Percentiles rank a stretch among this genome's conserved stretches.
Evolutionary conservation across 768 basidiomycete genomes (phyloP).

Genomic region (Pulveroboletus sp.): DNA sequence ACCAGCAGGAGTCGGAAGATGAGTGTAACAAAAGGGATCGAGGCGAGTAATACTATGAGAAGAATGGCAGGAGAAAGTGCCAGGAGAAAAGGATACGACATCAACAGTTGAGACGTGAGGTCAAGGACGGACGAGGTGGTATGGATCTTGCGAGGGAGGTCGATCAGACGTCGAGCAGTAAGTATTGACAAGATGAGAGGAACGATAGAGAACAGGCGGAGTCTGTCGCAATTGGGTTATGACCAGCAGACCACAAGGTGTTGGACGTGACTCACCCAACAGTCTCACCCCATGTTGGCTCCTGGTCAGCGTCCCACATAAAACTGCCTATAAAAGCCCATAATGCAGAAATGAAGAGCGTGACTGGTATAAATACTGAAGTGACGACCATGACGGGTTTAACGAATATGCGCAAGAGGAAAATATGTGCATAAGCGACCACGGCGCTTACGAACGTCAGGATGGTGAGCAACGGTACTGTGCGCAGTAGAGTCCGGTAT

Average conservation of each 20-base stretch:
- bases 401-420: slow-evolving; percentile 75
- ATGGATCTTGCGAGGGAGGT: slow-evolving; percentile 70
- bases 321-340: slow-evolving; percentile 85
- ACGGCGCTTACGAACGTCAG: slow-evolving; percentile 67
- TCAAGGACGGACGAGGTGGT: slow-evolving; percentile 53
- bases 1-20: slow-evolving; percentile 74
- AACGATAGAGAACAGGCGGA: slow-evolving; percentile 69
- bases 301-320: slow-evolving; percentile 47
- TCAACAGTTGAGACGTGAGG: slow-evolving; percentile 66
- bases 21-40: slow-evolving; percentile 76
- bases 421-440: slow-evolving; percentile 70
- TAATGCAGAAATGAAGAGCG: slow-evolving; percentile 67
- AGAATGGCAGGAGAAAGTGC: slow-evolving; percentile 72
- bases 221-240: slow-evolving; percentile 12
- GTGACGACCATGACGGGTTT: slow-evolving; percentile 79
- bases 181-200: slow-evolving; percentile 66
- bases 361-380: slow-evolving; percentile 69
- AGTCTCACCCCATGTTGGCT: slow-evolving; percentile 79
- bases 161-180: slow-evolving; percentile 66
- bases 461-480: slow-evolving; percentile 71
- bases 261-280: slow-evolving; percentile 52
- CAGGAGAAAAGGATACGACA: slow-evolving; percentile 70
- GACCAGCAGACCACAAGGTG: neutral
- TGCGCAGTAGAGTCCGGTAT: slow-evolving; percentile 71
- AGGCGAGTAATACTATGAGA: slow-evolving; percentile 58